phyloP scores from a whole-genome alignment of 345 rosid genomes.

The Conringia planisiliqua region DNA sequence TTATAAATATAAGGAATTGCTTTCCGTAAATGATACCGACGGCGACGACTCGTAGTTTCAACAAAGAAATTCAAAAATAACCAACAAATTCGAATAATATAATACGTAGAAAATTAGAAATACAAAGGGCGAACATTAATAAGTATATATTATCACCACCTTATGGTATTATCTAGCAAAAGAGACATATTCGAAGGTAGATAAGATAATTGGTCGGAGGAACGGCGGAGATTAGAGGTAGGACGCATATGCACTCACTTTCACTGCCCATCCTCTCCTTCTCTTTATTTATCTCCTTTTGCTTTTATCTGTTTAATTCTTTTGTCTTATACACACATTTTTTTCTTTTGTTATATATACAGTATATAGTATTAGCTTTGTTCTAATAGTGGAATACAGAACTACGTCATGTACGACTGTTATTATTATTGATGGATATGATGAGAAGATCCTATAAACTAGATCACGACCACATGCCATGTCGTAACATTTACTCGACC shows the following conservation, averaged over 20 bases:
- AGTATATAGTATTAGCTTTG: not conserved
- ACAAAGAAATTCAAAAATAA: no score
- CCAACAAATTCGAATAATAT: not conserved
- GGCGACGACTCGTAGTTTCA: slow-evolving; percentile 10
- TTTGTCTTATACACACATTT: slow-evolving; percentile 2
- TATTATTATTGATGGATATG: slow-evolving; percentile 6
- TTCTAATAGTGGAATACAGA: slow-evolving; percentile 21
- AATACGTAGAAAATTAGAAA: not conserved
- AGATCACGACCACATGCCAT: slow-evolving; percentile 33
- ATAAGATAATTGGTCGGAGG: slow-evolving; percentile 20
- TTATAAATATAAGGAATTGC: not conserved
- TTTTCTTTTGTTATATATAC: not conserved
- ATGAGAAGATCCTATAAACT: slow-evolving; percentile 23
- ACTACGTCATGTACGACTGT: slow-evolving; percentile 6
- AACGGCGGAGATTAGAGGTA: slow-evolving; percentile 11
- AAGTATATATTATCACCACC: not conserved
- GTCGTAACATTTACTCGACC: slow-evolving; percentile 25
- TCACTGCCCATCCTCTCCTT: slow-evolving; percentile 25
- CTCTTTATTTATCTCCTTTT: slow-evolving; percentile 1
- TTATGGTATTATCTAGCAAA: not conserved
- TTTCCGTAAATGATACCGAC: not conserved
- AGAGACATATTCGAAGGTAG: slow-evolving; percentile 17
- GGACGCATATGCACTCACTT: slow-evolving; percentile 27
- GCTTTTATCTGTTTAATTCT: not conserved
- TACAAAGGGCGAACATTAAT: not conserved